A percentile compares a stretch with the other conserved stretches of the same genome.
Evolutionary conservation across 176 grass and related monocot genomes (phyloP).

Genomic region (Oryza coarctata): DNA sequence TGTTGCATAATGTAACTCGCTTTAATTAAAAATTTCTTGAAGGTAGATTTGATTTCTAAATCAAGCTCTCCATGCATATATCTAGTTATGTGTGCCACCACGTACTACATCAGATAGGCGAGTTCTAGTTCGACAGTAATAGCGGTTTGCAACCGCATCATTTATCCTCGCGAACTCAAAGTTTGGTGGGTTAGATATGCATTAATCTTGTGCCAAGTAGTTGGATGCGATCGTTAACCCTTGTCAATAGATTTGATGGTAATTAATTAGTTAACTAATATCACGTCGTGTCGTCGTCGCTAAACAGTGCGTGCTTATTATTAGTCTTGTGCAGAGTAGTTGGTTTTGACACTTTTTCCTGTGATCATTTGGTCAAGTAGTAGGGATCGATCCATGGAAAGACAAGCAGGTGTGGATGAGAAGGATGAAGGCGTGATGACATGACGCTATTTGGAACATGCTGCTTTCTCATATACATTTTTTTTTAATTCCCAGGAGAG

Average conservation of each 20-base stretch:
- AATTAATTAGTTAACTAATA: background rate
- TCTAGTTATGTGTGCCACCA: background rate
- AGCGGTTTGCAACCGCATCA: background rate
- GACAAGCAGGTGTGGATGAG: conserved; percentile 20
- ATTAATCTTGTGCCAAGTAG: background rate
- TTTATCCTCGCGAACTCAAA: background rate
- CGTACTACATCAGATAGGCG: background rate
- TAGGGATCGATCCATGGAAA: background rate
- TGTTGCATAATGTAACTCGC: background rate
- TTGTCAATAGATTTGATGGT: no score
- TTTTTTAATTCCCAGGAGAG: background rate
- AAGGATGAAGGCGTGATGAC: conserved; percentile 8
- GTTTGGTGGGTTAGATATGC: background rate
- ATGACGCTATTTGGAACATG: conserved; percentile 1
- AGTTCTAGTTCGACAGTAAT: background rate
- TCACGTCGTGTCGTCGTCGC: background rate
- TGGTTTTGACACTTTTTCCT: background rate
- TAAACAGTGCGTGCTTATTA: background rate
- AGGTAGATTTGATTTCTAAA: background rate
- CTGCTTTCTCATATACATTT: background rate
- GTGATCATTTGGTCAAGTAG: conserved; percentile 17
- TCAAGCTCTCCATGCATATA: background rate
- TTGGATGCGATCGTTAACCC: background rate
- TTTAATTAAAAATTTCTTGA: background rate
- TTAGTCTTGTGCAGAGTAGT: background rate